Evolutionary conservation across 495 filamentous ascomycete genomes (phyloP), one percentile per base, ranked within the genome.

Genomic region (Hypoxylon lenormandii): DNA sequence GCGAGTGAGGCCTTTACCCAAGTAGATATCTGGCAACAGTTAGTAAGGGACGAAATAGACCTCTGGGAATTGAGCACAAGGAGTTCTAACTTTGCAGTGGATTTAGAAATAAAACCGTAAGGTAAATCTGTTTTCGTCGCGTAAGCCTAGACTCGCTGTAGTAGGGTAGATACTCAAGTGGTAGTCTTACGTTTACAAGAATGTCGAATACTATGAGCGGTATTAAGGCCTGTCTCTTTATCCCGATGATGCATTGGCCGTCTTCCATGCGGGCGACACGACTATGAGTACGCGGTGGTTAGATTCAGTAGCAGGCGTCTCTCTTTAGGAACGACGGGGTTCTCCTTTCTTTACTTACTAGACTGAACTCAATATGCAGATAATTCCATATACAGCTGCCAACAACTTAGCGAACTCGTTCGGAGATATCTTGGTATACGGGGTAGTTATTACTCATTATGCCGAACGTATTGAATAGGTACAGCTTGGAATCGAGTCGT

Each of bases 401-500:
- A 3, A 12, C 11, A 2, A 23, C 54, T 77, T 37, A 76, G 72
- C 33, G 5, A 36, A 11, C n/a, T 40, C 22, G 42, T 62, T 45
- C 7, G 45, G 1, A 26, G 19, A 52, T 38, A 38, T 19, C 19
- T 26, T 33, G 43, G 1, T 16, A n/a, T 33, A 3, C 1, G 15
- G 19, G 22, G 43, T 26, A 30, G 7, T 46, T 77, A n/a, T 56
- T 58, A 84, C 83, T 73, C 4, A 85, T 75, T 79, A 85, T 82
- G 30, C 82, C 84, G 37, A 85, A 82, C 5, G 79, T 77, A 66
- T 86, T 87, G 71, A 84, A 82, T 3, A 85, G 60, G 52, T 83
- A 87, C 0, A 85, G 66, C 57, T 75, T 82, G 38, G 83, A 82
- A n/a, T 78, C 78, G 42, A 84, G 11, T 30, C 84, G 79, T 38